Base-by-base conservation (phyloP, 148 eudicot species). In the Persicaria tinctoria region DNA sequence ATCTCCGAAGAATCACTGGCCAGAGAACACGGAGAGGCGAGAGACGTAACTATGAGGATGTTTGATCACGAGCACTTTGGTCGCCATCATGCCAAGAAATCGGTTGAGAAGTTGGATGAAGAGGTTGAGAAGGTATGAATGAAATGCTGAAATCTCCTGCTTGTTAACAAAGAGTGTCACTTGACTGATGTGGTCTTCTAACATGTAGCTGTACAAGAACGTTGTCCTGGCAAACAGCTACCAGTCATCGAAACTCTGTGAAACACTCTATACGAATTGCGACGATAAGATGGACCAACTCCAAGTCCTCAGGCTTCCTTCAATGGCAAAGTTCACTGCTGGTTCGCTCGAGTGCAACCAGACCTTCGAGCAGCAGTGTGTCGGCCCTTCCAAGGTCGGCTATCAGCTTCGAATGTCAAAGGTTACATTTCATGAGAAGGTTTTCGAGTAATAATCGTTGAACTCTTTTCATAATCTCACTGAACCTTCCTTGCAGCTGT, bases 261-360 rank as follows among this genome's bases (percentile, higher is more conserved):
- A 95, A 84, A 80, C 83, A 68, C 79, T 90, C 20, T 95, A 86
- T 77, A 90, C 89, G 12, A 83, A 76, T 27, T 95, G 99, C 23
- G 99, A 95, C 80, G 97, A 95, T 80, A 86, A 82, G 82, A 95
- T 95, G 97, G 99, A 95, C 72, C 93, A 90, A 72, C 97, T 95
- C 80, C 99, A 95, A 84, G 88, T 84, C 69, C 96, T 95, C 79
- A 86, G 90, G 57, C 92, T 92, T 76, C 99, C 97, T 55, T 92
- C 97, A 17, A 92, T 92, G 99, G 97, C 97, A n/a, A 95, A 95
- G 82, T 95, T 92, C 49, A 85, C 92, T 80, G 97, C 93, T 7
- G 99, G 99, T 7, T 92, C 92, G 76, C 92, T 89, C 60, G 88
- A 80, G 9, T 95, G 99, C 91, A 95, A 95, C 82, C 84, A 78